These are phyloP conservation scores for Neonectria punicea DNA, from an alignment of 2,329 filamentous ascomycete genomes.

Conservation along the genomic window DNA sequence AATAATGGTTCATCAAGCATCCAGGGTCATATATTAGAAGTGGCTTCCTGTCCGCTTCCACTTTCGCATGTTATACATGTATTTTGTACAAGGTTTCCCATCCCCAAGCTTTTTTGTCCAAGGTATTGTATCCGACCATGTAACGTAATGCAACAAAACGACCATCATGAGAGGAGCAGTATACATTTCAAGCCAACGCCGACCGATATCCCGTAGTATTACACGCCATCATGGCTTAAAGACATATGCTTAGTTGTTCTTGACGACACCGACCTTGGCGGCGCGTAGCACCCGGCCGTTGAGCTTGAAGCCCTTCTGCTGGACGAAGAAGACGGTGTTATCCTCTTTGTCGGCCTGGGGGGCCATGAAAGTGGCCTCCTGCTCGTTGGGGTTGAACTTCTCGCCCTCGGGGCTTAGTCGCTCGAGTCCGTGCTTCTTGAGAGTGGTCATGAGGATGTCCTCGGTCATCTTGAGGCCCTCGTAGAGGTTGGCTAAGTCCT, in stretches of 20 bases:
- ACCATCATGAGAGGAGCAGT: conserved; percentile 60
- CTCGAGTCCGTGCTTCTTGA: conserved; percentile 95
- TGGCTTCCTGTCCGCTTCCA: conserved; percentile 16
- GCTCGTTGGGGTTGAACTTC: conserved; percentile 95
- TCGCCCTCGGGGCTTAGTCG: conserved; percentile 84
- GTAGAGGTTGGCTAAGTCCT: conserved; percentile 83
- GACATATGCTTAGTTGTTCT: conserved; percentile 67
- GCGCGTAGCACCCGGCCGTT: conserved; percentile 91
- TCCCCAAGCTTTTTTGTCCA: conserved; percentile 34
- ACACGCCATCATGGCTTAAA: conserved; percentile 42
- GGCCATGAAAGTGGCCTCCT: conserved; percentile 96
- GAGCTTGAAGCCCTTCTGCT: conserved; percentile 95
- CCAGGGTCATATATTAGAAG: conserved; percentile 14
- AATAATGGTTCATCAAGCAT: conserved; percentile 20
- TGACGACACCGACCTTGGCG: conserved; percentile 95
- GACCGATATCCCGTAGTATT: conserved; percentile 46
- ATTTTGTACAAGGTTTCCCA: conserved; percentile 38
- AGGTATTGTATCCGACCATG: conserved; percentile 35
- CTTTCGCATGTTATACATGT: conserved; percentile 39
- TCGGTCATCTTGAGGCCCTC: conserved; percentile 97
- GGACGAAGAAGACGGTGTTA: conserved; percentile 88
- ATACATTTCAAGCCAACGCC: conserved; percentile 54
- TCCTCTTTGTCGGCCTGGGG: conserved; percentile 89
- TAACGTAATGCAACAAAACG: conserved; percentile 37
- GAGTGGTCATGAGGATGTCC: conserved; percentile 82